Evolutionary conservation across 1,284 basidiomycete species (phyloP), one percentile per base, ranked within the genome.

Genomic region (Pseudozyma sp.): DNA sequence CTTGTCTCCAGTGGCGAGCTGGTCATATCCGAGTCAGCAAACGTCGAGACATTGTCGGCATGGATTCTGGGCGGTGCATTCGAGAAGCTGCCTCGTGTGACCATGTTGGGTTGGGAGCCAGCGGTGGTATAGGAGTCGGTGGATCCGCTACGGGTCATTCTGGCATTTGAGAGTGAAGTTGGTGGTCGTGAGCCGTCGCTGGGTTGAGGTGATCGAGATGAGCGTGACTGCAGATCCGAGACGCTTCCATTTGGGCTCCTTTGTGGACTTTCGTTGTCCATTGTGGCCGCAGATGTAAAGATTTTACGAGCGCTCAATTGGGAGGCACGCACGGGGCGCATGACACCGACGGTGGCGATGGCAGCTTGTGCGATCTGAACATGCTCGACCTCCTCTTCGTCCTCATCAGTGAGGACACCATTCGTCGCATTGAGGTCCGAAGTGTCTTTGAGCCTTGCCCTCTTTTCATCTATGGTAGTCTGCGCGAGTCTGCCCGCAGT

Each of bases 1-100:
- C 64, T 70, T 1, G 71, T 70, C 12, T 61, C 75, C 35, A 74
- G 56, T 16, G 70, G 70, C 44, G 75, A 77, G 55, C 58, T 60
- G 36, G 67, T 53, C 19, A 40, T 14, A 13, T 62, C 59, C 13
- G 51, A 49, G 5, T 74, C 71, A n/a, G 34, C 40, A 40, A 34
- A 53, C 13, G 14, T 31, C 13, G 61, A 64, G 1, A 55, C 49
- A 14, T 52, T 59, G 36, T 52, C 52, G 3, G 66, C 63, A 11
- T 52, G 52, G 60, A 70, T 59, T 42, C 44, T 54, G 4, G 61
- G 61, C 21, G 58, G 60, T 18, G 60, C 67, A 39, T 59, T 52
- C 12, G 57, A 53, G 21, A 58, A 44, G 47, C 62, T 70, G 34
- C 44, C 51, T 1, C 58, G 59, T 36, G 62, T 19, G 31, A n/a